A percentile compares a stretch with the other conserved stretches of the same genome.
Conservation (phyloP, 23 red algal genomes). For the Gracilaria caudata region DNA sequence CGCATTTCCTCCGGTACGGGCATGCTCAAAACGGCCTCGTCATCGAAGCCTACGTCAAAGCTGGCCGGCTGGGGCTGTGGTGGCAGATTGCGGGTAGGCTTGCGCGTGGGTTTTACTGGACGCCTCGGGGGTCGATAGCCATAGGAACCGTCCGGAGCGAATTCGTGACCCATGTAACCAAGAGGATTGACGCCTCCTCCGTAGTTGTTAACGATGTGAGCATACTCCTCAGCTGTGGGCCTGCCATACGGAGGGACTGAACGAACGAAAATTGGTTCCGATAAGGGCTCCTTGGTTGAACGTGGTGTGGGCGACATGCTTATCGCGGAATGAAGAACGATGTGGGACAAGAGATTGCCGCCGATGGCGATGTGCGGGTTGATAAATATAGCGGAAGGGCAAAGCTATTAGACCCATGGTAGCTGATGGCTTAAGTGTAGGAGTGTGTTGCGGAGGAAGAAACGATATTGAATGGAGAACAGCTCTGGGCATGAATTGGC, state of each 20-base stretch:
- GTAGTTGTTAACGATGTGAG: slow-evolving; percentile 34
- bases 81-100: background rate
- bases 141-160: slow-evolving; percentile 35
- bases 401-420: background rate
- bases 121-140: slow-evolving; percentile 17
- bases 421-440: too few relatives aligned
- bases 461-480: background rate
- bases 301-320: slow-evolving; percentile 2
- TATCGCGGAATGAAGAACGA: background rate
- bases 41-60: slow-evolving; percentile 26
- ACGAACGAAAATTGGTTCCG: slow-evolving; percentile 15
- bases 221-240: slow-evolving; percentile 18
- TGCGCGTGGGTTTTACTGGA: background rate
- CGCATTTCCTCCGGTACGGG: slow-evolving; percentile 7
- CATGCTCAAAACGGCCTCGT: slow-evolving; percentile 27
- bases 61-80: slow-evolving; percentile 14
- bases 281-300: background rate
- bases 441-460: background rate
- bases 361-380: too few relatives aligned
- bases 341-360: background rate
- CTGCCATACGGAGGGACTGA: background rate
- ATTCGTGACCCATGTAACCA: slow-evolving; percentile 38
- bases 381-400: background rate
- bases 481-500: background rate
- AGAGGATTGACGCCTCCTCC: slow-evolving; percentile 39